Evolutionary conservation across 2,329 filamentous ascomycete genomes (phyloP).

Genomic region (Cladophialophora chaetospira): DNA sequence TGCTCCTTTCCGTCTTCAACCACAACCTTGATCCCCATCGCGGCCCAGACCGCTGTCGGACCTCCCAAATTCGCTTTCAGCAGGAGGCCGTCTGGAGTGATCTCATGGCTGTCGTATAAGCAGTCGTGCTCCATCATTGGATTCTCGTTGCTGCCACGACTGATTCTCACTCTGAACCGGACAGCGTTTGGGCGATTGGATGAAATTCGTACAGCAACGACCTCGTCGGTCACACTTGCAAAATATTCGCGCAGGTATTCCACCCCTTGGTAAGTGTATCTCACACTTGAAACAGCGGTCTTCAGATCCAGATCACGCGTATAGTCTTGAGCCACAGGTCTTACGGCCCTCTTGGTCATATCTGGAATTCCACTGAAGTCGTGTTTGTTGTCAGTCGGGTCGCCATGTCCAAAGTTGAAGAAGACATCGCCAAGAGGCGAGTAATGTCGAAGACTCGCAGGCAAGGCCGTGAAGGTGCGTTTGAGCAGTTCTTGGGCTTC

Average conservation of each 20-base stretch:
- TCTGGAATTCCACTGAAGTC: slow-evolving; percentile 4
- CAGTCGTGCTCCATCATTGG: neutral
- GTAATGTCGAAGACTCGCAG: slow-evolving; percentile 43
- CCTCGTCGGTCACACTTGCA: slow-evolving; percentile 47
- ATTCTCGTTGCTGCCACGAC: slow-evolving; percentile 3
- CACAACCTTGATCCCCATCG: slow-evolving; percentile 1
- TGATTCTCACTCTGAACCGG: neutral
- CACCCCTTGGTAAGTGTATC: slow-evolving; percentile 42
- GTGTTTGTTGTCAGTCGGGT: slow-evolving; percentile 1
- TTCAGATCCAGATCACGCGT: slow-evolving; percentile 41
- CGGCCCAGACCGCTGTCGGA: neutral
- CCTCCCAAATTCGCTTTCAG: slow-evolving; percentile 4
- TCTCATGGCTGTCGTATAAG: neutral
- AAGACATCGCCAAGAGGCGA: slow-evolving; percentile 47
- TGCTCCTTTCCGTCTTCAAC: neutral
- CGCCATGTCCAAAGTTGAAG: slow-evolving; percentile 40
- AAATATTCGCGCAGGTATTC: slow-evolving; percentile 43
- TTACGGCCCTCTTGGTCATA: neutral
- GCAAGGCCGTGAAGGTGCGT: neutral
- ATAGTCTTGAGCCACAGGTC: slow-evolving; percentile 40
- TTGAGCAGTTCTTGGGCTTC: slow-evolving; percentile 10
- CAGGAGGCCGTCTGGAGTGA: neutral
- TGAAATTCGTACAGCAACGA: slow-evolving; percentile 34
- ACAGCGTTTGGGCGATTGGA: neutral
- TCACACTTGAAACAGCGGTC: slow-evolving; percentile 41